Evolutionary conservation across 2,329 filamentous ascomycete genomes (phyloP).

Genomic region (Stagonosporopsis cucurbitacearum): DNA sequence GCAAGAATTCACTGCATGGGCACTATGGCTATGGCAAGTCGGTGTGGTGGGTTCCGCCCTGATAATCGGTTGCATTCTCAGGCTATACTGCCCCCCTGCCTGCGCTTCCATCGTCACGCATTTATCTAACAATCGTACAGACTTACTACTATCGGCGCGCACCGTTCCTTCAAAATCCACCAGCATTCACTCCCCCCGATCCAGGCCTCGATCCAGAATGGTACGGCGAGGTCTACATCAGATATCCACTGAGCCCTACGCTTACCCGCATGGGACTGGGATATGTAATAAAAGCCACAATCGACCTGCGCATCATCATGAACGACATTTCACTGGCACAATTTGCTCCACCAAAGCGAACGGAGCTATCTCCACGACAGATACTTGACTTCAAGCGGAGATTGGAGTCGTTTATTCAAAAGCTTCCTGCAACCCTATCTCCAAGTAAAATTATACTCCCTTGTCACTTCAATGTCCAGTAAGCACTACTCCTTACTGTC

Average conservation of each 20-base stretch:
- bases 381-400: slow-evolving; percentile 1
- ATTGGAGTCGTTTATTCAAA: neutral
- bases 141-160: slow-evolving; percentile 18
- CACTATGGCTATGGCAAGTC: slow-evolving; percentile 15
- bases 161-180: slow-evolving; percentile 14
- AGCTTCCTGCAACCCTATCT: neutral
- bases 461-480: slow-evolving; percentile 12
- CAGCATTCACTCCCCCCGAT: slow-evolving; percentile 7
- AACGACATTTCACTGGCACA: slow-evolving; percentile 6
- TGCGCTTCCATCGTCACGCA: too few species aligned
- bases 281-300: slow-evolving; percentile 16
- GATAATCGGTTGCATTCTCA: too few species aligned
- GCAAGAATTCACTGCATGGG: slow-evolving; percentile 21
- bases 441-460: slow-evolving; percentile 3
- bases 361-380: neutral
- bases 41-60: neutral
- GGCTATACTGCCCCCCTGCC: too few species aligned
- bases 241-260: slow-evolving; percentile 7
- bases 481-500: neutral
- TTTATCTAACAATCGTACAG: neutral
- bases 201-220: slow-evolving; percentile 23
- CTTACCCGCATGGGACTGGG: slow-evolving; percentile 10
- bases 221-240: slow-evolving; percentile 25
- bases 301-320: slow-evolving; percentile 4
- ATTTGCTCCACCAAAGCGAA: neutral